These are phyloP conservation scores for Paecilomyces formosus DNA, from an alignment of 2,329 filamentous ascomycete species.

Conservation along the genomic window DNA sequence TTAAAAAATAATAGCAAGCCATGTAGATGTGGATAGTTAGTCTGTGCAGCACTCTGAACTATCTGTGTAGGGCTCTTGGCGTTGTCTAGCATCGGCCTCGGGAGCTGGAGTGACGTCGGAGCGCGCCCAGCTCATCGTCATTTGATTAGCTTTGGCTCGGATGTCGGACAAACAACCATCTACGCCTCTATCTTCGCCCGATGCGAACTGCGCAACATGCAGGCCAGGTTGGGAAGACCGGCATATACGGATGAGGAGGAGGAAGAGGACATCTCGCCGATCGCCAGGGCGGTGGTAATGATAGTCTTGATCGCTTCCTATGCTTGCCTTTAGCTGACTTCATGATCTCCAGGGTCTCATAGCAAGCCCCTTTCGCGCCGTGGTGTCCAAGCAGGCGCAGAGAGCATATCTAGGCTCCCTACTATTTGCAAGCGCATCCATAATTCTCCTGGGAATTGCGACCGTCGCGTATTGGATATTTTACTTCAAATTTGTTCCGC, in stretches of 20 bases:
- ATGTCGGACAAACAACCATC: background rate
- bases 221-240: slow-evolving; percentile 3
- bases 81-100: background rate
- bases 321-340: slow-evolving; percentile 7
- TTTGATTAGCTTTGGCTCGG: background rate
- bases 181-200: background rate
- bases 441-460: slow-evolving; percentile 51
- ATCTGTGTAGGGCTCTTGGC: background rate
- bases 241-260: slow-evolving; percentile 13
- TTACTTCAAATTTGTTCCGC: slow-evolving; percentile 62
- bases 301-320: background rate
- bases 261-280: slow-evolving; percentile 11
- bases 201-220: background rate
- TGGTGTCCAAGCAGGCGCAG: slow-evolving; percentile 55
- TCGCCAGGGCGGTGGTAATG: slow-evolving; percentile 11
- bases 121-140: background rate
- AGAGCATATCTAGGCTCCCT: slow-evolving; percentile 57
- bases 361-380: slow-evolving; percentile 46
- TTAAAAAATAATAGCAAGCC: background rate
- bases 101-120: background rate
- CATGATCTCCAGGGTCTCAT: slow-evolving; percentile 40
- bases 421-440: slow-evolving; percentile 46
- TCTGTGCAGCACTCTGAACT: background rate
- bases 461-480: slow-evolving; percentile 57
- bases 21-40: background rate